A percentile compares a stretch with the other conserved stretches of the same genome.
Conservation (phyloP, 352 stramenopile species). For the Pythium graminicola region DNA sequence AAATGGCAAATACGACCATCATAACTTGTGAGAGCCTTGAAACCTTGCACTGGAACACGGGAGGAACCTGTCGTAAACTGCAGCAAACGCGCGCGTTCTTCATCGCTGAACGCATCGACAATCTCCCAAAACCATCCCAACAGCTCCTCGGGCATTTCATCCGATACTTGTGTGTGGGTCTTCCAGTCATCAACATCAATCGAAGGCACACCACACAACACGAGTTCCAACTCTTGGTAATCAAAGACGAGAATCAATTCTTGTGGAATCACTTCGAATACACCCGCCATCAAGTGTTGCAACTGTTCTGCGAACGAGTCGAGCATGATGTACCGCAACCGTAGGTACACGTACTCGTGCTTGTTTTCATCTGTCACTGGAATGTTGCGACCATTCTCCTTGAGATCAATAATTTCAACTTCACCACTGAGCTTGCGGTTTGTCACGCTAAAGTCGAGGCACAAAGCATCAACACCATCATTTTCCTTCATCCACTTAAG, state of each 20-base stretch:
- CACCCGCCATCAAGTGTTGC: slow-evolving; percentile 52
- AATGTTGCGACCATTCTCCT: slow-evolving; percentile 83
- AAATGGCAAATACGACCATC: slow-evolving; percentile 78
- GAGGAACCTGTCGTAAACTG: slow-evolving; percentile 77
- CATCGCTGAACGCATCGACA: slow-evolving; percentile 37
- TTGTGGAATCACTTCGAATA: slow-evolving; percentile 75
- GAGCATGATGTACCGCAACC: slow-evolving; percentile 74
- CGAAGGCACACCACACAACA: slow-evolving; percentile 62
- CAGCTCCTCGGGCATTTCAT: slow-evolving; percentile 42
- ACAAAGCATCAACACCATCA: slow-evolving; percentile 44
- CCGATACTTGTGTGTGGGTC: slow-evolving; percentile 50
- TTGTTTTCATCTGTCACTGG: slow-evolving; percentile 96
- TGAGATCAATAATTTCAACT: slow-evolving; percentile 83
- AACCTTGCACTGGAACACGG: slow-evolving; percentile 73
- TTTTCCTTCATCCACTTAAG: slow-evolving; percentile 62
- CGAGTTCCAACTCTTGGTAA: slow-evolving; percentile 77
- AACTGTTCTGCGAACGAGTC: slow-evolving; percentile 59
- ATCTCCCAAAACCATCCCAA: slow-evolving; percentile 74
- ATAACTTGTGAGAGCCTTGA: slow-evolving; percentile 69
- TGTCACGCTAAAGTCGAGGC: slow-evolving; percentile 59
- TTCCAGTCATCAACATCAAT: slow-evolving; percentile 67
- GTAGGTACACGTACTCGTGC: slow-evolving; percentile 81
- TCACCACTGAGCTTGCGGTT: slow-evolving; percentile 34
- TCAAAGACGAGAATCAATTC: slow-evolving; percentile 60
- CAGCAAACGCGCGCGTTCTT: slow-evolving; percentile 62